Percentiles rank a stretch among this genome's conserved stretches.
phyloP scores from a whole-genome alignment of 495 filamentous ascomycete species.

The Annulohypoxylon nitens region DNA sequence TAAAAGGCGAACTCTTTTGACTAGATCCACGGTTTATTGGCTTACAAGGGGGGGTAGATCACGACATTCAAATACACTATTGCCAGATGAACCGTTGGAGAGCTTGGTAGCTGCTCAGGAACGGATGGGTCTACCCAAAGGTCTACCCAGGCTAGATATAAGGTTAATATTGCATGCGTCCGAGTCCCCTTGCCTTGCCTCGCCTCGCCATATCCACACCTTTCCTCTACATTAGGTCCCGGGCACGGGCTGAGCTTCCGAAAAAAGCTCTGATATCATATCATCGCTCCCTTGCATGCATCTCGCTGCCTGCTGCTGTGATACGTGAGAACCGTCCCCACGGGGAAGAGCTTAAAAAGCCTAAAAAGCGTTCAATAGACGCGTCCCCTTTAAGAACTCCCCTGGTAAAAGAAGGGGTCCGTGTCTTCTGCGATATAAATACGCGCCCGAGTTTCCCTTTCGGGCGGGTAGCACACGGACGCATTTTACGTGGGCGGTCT shows the following conservation, averaged over 20 bases:
- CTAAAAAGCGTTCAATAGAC: conserved; percentile 26
- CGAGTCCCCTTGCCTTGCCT: conserved; percentile 6
- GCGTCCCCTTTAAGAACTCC: not conserved
- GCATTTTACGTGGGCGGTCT: conserved; percentile 15
- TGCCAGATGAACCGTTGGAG: conserved; percentile 3
- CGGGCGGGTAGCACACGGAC: not conserved
- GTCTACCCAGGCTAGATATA: conserved; percentile 1
- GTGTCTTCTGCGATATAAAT: conserved; percentile 4
- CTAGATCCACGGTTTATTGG: not conserved
- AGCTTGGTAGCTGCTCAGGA: not conserved
- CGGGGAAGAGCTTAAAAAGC: conserved; percentile 34
- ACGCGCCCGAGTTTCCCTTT: conserved; percentile 16
- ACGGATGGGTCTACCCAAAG: not conserved
- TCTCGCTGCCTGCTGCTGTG: not conserved
- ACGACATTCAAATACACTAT: conserved; percentile 2
- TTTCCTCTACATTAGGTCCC: not conserved
- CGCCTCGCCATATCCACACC: not conserved
- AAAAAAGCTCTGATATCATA: conserved; percentile 14
- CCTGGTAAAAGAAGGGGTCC: not conserved
- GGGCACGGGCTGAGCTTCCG: conserved; percentile 11
- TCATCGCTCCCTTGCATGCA: conserved; percentile 3
- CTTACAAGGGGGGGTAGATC: not conserved
- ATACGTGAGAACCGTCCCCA: conserved; percentile 27
- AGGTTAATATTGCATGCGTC: conserved; percentile 18
- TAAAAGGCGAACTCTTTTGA: not conserved